Evolutionary conservation across 2,329 filamentous ascomycete species (phyloP), one percentile per base, ranked within the genome.

Genomic region (Falciphora oryzae): DNA sequence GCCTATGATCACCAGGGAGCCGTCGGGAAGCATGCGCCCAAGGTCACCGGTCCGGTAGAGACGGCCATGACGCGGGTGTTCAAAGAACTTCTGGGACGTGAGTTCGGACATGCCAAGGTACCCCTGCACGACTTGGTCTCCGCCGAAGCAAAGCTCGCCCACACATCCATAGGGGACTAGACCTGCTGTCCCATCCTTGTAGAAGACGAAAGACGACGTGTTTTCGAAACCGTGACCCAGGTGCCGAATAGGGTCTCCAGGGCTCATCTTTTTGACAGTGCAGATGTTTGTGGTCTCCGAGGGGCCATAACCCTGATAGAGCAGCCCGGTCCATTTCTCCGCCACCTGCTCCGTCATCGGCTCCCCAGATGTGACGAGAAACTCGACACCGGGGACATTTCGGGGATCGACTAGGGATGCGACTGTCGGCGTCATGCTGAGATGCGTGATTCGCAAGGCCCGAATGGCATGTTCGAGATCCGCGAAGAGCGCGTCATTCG

Each of bases 271-370:
- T 66, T 88, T 88, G 11, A 94, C 83, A 0, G 90, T 92, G 75
- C 91, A 96, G 27, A 96, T 93, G 68, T 96, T 96, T 1, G 92
- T 96, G 0, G 90, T 92, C 74, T 96, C 93, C 0, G 90, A 92
- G 0, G 92, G 91, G 0, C 92, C 92, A 67, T 96, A 96, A 0
- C 88, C 92, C 78, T 95, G 89, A 73, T 88, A 93, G 0, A 97
- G 79, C 18, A 87, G 83, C 56, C 78, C 81, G 0, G 81, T 82
- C 93, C 93, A 97, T 44, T 81, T 81, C 1, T 83, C 78, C 57
- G 89, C 85, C 0, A 96, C 90, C 44, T 85, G 84, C 50, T 87
- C 83, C 0, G 89, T 93, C 76, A 97, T 82, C 0, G 89, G 85
- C 74, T 97, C 93, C 3, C 93, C 93, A 1, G 91, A 89, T 1